Conservation (phyloP, 495 filamentous ascomycete genomes). For the Penicillium alfredii region DNA sequence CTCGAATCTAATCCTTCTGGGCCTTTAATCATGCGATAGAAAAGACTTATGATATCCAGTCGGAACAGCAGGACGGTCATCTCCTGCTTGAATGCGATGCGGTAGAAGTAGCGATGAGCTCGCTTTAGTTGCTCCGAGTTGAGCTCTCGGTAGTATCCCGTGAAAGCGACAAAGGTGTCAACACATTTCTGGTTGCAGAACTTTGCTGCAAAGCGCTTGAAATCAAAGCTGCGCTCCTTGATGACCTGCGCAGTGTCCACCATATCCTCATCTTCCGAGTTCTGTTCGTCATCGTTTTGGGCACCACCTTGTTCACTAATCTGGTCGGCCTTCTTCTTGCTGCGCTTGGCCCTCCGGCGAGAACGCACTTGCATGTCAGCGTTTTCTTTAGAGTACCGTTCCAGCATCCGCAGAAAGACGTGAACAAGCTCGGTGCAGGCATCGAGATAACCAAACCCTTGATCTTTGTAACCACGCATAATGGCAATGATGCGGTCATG, state of each 20-base stretch:
- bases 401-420: slow-evolving; percentile 86
- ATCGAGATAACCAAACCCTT: slow-evolving; percentile 90
- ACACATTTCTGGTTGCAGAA: slow-evolving; percentile 81
- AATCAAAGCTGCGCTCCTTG: slow-evolving; percentile 90
- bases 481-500: slow-evolving; percentile 80
- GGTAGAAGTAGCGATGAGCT: slow-evolving; percentile 90
- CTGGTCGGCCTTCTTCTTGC: slow-evolving; percentile 54
- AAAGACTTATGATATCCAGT: slow-evolving; percentile 80
- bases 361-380: slow-evolving; percentile 87
- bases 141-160: slow-evolving; percentile 77
- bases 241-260: slow-evolving; percentile 58
- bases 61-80: slow-evolving; percentile 83
- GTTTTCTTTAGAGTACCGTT: slow-evolving; percentile 91
- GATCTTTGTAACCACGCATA: slow-evolving; percentile 77
- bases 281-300: slow-evolving; percentile 48
- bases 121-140: slow-evolving; percentile 78
- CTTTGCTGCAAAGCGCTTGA: slow-evolving; percentile 70
- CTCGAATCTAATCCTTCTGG: slow-evolving; percentile 66
- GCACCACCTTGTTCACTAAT: slow-evolving; percentile 20
- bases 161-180: slow-evolving; percentile 81
- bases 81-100: slow-evolving; percentile 90
- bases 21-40: slow-evolving; percentile 91
- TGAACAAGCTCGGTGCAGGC: slow-evolving; percentile 86
- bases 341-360: slow-evolving; percentile 58
- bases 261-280: slow-evolving; percentile 72